Percentiles rank a stretch among this genome's conserved stretches.
Conservation (phyloP, 2,329 filamentous ascomycete genomes). For the Cytospora piceicola region DNA sequence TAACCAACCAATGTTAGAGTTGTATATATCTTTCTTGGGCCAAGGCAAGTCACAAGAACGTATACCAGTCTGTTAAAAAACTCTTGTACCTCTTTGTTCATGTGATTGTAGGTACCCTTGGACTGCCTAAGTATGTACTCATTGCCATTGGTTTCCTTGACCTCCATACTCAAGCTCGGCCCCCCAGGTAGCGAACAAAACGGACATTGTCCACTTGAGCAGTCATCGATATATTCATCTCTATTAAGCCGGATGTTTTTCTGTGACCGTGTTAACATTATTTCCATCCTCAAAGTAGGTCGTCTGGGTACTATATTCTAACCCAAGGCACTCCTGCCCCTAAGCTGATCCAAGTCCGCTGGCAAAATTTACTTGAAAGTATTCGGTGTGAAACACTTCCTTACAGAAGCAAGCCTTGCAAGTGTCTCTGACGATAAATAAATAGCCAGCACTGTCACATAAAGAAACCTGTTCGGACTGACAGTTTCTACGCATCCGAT, state of each 20-base stretch:
- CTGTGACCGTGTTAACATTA: conserved; percentile 23
- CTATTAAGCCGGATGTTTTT: neutral
- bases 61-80: no score
- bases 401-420: neutral
- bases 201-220: no score
- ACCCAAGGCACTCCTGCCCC: conserved; percentile 19
- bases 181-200: no score
- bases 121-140: no score
- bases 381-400: conserved; percentile 25
- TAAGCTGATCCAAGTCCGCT: conserved; percentile 28
- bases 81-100: no score
- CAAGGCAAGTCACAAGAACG: neutral
- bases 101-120: no score
- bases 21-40: neutral
- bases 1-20: neutral
- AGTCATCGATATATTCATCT: no score
- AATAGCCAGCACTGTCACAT: neutral
- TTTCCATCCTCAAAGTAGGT: conserved; percentile 30
- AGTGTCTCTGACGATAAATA: neutral
- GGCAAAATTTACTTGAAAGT: conserved; percentile 28
- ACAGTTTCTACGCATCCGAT: conserved; percentile 27
- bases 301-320: conserved; percentile 31
- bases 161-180: neutral
- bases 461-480: neutral
- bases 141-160: no score